Conservation (phyloP, 306 rosid species). For the Ochetophila trinervis region DNA sequence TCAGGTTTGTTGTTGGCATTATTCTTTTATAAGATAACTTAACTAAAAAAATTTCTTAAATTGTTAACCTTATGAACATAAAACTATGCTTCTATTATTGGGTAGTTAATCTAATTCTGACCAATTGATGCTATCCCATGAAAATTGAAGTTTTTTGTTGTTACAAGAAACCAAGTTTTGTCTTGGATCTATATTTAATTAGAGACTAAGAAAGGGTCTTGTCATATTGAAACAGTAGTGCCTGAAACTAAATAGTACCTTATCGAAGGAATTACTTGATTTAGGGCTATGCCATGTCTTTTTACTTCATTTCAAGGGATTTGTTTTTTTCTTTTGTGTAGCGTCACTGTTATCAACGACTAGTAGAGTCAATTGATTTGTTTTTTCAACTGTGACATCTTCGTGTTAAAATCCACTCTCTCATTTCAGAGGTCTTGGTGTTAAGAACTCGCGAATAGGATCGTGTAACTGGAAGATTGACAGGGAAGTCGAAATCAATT, state of each 20-base stretch:
- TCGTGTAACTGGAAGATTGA: too few relatives aligned
- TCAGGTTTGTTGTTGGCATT: slow-evolving; percentile 73
- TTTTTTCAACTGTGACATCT: background rate
- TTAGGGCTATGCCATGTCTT: background rate
- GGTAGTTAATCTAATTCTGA: background rate
- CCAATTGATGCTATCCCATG: background rate
- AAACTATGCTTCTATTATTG: background rate
- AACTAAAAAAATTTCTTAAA: slow-evolving; percentile 4
- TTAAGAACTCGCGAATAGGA: too few relatives aligned
- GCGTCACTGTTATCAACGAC: background rate
- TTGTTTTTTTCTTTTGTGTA: background rate
- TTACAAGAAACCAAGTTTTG: background rate
- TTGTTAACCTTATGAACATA: background rate
- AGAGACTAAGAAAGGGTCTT: slow-evolving; percentile 1
- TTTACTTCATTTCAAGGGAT: background rate
- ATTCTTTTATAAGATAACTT: slow-evolving; percentile 18
- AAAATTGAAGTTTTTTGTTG: background rate
- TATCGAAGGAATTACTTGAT: background rate
- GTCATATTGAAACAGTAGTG: background rate
- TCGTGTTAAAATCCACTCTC: background rate
- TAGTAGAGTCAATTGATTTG: background rate
- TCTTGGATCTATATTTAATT: background rate
- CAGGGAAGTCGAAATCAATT: too few relatives aligned
- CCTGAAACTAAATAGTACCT: background rate
- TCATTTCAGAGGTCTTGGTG: too few relatives aligned